Evolutionary conservation across 768 basidiomycete species (phyloP).

Genomic region (Trametes cingulata): DNA sequence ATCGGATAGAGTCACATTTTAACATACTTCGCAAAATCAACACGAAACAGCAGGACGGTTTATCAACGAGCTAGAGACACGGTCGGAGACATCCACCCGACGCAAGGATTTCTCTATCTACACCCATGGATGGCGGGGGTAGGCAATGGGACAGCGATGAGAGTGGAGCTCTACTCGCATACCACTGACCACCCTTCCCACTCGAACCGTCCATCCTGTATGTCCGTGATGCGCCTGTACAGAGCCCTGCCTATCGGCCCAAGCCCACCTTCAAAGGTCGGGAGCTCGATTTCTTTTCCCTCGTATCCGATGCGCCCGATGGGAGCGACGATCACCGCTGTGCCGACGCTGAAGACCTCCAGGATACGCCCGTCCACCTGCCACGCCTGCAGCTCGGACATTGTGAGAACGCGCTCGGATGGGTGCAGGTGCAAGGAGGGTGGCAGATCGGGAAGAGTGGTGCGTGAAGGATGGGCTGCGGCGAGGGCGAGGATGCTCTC

Average conservation of each 20-base stretch:
- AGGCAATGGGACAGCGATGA: too few relatives aligned
- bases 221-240: conserved; percentile 66
- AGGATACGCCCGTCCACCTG: conserved; percentile 62
- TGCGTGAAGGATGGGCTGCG: conserved; percentile 50
- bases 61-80: too few relatives aligned
- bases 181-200: conserved; percentile 67
- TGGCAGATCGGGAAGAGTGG: conserved; percentile 42
- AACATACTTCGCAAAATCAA: too few relatives aligned
- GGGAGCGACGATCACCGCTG: conserved; percentile 74
- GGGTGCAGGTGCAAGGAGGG: conserved; percentile 43
- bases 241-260: conserved; percentile 67
- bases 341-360: conserved; percentile 86
- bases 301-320: conserved; percentile 74
- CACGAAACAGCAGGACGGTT: too few relatives aligned
- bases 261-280: conserved; percentile 49
- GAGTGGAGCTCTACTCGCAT: conserved; percentile 22
- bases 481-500: conserved; percentile 78
- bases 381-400: conserved; percentile 43
- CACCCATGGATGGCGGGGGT: too few relatives aligned
- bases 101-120: too few relatives aligned
- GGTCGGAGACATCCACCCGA: too few relatives aligned
- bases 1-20: conserved; percentile 1
- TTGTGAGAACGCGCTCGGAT: conserved; percentile 48
- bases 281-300: conserved; percentile 61
- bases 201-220: conserved; percentile 66